Evolutionary conservation across 495 filamentous ascomycete genomes (phyloP).

Genomic region (Talaromyces nanjingensis): DNA sequence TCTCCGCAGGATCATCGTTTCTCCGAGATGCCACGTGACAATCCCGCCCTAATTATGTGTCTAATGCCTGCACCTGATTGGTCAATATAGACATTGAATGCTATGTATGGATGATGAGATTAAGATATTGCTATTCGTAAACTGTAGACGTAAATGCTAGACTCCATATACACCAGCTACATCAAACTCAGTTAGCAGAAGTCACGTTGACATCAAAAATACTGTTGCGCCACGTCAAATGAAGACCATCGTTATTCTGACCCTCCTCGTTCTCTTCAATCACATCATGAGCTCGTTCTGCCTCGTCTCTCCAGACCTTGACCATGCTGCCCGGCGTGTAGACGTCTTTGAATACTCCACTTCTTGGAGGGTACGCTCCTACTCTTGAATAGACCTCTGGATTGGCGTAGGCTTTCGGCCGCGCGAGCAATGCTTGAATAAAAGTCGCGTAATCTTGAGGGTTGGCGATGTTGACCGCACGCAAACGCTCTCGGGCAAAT

Average conservation of each 20-base stretch:
- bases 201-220: constrained; percentile 61
- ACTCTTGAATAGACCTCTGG: constrained; percentile 66
- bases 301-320: constrained; percentile 81
- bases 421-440: constrained; percentile 68
- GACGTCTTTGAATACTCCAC: constrained; percentile 70
- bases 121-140: background rate
- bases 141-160: background rate
- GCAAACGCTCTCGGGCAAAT: constrained; percentile 76
- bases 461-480: constrained; percentile 75
- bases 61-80: background rate
- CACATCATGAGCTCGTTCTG: constrained; percentile 55
- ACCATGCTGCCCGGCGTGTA: constrained; percentile 86
- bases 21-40: background rate
- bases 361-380: constrained; percentile 54
- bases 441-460: constrained; percentile 77
- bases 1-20: constrained; percentile 7
- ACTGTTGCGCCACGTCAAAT: constrained; percentile 65
- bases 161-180: background rate
- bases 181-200: background rate
- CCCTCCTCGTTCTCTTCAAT: constrained; percentile 44
- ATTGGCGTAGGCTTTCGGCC: constrained; percentile 58
- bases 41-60: background rate
- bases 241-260: constrained; percentile 20
- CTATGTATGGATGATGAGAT: background rate
- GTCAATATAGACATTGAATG: constrained; percentile 21